Percentiles rank a stretch among this genome's conserved stretches.
phyloP scores from a whole-genome alignment of 2,329 filamentous ascomycete genomes.

The Aspergillus quadricinctus region DNA sequence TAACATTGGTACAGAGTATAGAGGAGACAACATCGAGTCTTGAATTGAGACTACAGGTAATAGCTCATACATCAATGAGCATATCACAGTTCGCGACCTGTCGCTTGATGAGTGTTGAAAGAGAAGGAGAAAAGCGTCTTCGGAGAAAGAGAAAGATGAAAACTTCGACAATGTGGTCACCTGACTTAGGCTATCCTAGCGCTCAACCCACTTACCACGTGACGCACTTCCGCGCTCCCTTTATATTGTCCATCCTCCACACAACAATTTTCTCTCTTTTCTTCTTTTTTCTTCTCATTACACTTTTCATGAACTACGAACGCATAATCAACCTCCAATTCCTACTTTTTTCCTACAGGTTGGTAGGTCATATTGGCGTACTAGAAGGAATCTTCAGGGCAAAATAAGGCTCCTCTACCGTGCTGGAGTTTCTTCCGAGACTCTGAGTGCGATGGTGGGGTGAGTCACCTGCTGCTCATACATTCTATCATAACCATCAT shows the following conservation, averaged over 20 bases:
- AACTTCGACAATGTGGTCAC: not conserved
- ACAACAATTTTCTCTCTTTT: constrained; percentile 12
- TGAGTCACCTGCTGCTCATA: constrained; percentile 38
- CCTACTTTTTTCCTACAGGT: constrained; percentile 34
- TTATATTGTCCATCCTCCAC: not conserved
- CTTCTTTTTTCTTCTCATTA: constrained; percentile 27
- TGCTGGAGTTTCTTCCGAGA: constrained; percentile 22
- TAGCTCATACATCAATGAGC: not conserved
- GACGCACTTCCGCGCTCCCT: not conserved
- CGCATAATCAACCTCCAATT: constrained; percentile 49
- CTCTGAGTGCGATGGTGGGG: constrained; percentile 28
- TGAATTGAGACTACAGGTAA: not conserved
- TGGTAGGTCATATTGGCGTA: constrained; percentile 49
- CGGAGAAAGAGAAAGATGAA: constrained; percentile 2
- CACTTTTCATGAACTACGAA: constrained; percentile 40
- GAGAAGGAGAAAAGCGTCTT: not conserved
- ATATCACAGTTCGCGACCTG: not conserved
- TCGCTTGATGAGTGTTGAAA: not conserved
- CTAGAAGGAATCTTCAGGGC: constrained; percentile 34
- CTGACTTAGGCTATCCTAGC: not conserved
- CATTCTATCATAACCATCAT: constrained; percentile 19
- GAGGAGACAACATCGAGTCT: not conserved
- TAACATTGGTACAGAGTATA: not conserved
- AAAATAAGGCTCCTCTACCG: constrained; percentile 31
- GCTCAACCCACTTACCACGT: constrained; percentile 11